Evolutionary conservation across 306 rosid genomes (phyloP).

Genomic region (Alnus glutinosa): DNA sequence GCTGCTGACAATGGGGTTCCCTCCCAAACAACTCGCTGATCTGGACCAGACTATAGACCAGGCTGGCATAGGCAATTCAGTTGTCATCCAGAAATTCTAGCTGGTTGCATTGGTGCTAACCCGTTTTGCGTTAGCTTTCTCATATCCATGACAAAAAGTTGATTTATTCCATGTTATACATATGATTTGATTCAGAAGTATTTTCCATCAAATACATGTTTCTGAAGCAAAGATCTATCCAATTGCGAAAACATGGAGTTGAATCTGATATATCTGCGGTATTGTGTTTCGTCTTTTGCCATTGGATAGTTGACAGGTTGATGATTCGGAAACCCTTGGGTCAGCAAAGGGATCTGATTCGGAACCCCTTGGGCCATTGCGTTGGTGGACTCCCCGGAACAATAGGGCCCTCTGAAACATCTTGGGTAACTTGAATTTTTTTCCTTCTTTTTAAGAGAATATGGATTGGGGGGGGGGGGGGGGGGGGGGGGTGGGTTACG

Average conservation of each 20-base stretch:
- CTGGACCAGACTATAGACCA: conserved; percentile 85
- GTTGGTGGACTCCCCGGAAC: neutral
- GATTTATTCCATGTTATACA: conserved; percentile 5
- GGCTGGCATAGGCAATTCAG: conserved; percentile 92
- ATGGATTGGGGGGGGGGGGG: no score
- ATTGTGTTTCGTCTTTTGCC: neutral
- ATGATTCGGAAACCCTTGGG: neutral
- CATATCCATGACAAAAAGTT: neutral
- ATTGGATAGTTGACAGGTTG: neutral
- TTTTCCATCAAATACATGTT: neutral
- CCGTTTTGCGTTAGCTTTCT: neutral
- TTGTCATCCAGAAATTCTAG: conserved; percentile 72
- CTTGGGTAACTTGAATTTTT: no score
- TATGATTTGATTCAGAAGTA: neutral
- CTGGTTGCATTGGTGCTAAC: conserved; percentile 13
- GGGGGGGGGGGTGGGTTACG: no score
- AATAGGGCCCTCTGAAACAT: no score
- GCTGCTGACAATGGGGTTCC: conserved; percentile 93
- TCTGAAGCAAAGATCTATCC: neutral
- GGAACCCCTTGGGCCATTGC: neutral
- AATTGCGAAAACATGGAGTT: neutral
- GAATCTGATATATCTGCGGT: neutral
- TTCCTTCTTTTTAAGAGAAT: no score
- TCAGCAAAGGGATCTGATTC: neutral
- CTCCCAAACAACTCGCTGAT: conserved; percentile 86